Evolutionary conservation across 257 asterid species (phyloP), one percentile per base, ranked within the genome.

Genomic region (Plectranthus barbatus): DNA sequence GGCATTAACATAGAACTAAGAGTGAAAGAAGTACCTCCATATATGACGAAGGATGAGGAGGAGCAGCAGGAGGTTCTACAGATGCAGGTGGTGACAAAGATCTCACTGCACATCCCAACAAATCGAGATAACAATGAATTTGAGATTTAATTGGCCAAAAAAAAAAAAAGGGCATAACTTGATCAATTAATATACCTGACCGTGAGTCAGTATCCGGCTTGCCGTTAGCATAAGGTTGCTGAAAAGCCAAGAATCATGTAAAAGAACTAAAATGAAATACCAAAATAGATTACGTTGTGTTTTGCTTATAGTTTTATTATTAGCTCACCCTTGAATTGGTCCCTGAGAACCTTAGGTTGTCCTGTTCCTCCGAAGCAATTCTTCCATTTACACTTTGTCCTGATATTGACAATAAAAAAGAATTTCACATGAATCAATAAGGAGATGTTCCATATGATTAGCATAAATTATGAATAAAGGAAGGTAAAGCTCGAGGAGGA

Each of bases 11-110:
- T 2, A 23, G 12, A 46, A 11, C 21, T 50, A 17, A 42, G 66
- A 69, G 56, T 5, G 66, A 55, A 47, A 68, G 31, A 64, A 24
- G 51, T 80, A 92, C 98, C 85, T 93, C 99, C 94, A 76, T 84
- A 68, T 93, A 93, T 8, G 99, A 84, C 74, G 80, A 78, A 6
- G 96, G 87, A 60, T 87, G 94, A 71, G 90, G 94, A 71, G 90
- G 90, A 63, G 87, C 82, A 64, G 33, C 84, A 61, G 98, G 72
- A 26, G 94, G 86, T 70, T 86, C 94, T 63, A 56, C 75, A 50
- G 91, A 45, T 49, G 81, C 78, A 70, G 97, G 82, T 47, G 94
- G 91, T 14, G 95, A 84, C 31, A 67, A 41, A 72, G 97, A 77
- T 76, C 84, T 79, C 77, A 60, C 99, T 93, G 88, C 72, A 79